Conservation (phyloP, 2,329 filamentous ascomycete genomes). For the Colletotrichum graminicola region DNA sequence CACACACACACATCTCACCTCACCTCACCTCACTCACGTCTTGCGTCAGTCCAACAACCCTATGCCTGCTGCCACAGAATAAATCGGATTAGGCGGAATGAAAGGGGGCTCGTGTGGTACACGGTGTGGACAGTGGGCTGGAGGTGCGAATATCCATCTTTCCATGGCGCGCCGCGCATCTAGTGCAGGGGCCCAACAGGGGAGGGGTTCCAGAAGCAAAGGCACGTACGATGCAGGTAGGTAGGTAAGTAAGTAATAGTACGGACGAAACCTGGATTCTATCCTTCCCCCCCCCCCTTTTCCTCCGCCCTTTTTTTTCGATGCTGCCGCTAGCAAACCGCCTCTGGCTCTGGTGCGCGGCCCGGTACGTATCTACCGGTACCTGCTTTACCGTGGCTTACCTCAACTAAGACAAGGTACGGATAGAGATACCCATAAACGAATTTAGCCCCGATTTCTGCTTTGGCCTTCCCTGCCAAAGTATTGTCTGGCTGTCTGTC, state of each 20-base stretch:
- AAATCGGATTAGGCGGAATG: not conserved
- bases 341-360: slow-evolving; percentile 7
- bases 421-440: not conserved
- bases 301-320: not conserved
- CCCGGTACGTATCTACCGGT: slow-evolving; percentile 35
- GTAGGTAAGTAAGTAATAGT: not conserved
- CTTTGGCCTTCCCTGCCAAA: not conserved
- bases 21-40: not conserved
- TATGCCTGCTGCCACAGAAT: not conserved
- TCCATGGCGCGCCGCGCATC: slow-evolving; percentile 7
- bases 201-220: slow-evolving; percentile 34
- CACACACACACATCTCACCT: not conserved
- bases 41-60: not conserved
- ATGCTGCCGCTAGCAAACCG: not conserved
- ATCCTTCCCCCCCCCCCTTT: not conserved
- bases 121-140: slow-evolving; percentile 14
- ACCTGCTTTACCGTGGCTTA: slow-evolving; percentile 37
- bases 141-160: slow-evolving; percentile 10
- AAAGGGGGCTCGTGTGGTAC: not conserved
- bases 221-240: not conserved
- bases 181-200: slow-evolving; percentile 36
- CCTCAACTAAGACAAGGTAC: slow-evolving; percentile 19
- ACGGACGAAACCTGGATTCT: not conserved
- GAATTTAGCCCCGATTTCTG: slow-evolving; percentile 6
- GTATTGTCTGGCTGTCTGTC: not conserved